Evolutionary conservation across 129 eudicot species (phyloP), one percentile per base, ranked within the genome.

Genomic region (Calendula officinalis): DNA sequence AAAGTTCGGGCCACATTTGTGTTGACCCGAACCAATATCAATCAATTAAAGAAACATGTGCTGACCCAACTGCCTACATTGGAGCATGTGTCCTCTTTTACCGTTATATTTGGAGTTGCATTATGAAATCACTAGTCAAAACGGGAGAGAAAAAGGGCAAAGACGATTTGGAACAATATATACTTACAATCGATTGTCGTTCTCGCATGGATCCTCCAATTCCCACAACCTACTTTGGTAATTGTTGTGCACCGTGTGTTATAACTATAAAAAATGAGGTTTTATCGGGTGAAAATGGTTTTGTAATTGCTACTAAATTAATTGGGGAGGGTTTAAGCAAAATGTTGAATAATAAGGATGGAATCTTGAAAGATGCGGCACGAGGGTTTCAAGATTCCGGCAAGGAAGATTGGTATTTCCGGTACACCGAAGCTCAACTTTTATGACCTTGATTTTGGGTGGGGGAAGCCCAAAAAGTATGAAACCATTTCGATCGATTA

Each of bases 151-250:
- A 11, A 44, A 46, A 15, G 9, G 60, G 60, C 4, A 79, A 74
- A n/a, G 72, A 76, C 8, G 77, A 67, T 44, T 70, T 75, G 11
- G 91, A 81, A 70, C 68, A 48, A 11, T 73, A 82, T 34, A 59
- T 58, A 4, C 16, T 74, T 16, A 44, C 86, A 1, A 41, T 74
- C 2, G 81, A 82, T 72, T 77, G 82, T 55, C 81, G 94, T 10
- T 67, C 83, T 1, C 83, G 94, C 14, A 42, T 86, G 56, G 66
- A 82, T 38, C 88, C 94, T 2, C 94, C 81, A 0, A 1, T 86
- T n/a, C 88, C 88, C 3, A 41, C 51, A 0, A 54, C 66, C 7
- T 86, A 86, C 46, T 73, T 80, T 43, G 88, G 94, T 8, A 79
- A 86, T 49, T 86, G 94, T 49, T 49, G 72, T 3, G 80, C 82